A percentile compares a stretch with the other conserved stretches of the same genome.
Conservation (phyloP, 208 protist species). For the Sergeia podlipaevii region DNA sequence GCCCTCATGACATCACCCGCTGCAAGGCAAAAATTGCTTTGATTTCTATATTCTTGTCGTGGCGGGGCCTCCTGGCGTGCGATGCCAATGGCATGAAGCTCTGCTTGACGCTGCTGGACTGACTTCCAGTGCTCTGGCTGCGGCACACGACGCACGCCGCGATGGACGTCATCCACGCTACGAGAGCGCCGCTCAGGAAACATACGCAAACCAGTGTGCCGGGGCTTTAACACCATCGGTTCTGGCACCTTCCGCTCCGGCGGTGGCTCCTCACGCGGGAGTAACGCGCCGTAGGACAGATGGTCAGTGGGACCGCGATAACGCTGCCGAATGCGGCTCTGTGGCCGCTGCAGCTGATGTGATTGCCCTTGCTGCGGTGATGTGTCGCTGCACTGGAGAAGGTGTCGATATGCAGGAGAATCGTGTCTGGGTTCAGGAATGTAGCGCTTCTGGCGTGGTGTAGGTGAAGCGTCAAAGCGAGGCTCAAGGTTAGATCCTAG, state of each 20-base stretch:
- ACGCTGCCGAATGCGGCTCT: background rate
- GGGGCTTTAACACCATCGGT: constrained; percentile 42
- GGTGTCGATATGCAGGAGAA: background rate
- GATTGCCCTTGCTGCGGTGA: background rate
- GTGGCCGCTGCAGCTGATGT: constrained; percentile 2
- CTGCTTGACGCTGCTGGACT: constrained; percentile 34
- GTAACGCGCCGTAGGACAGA: constrained; percentile 40
- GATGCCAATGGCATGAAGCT: constrained; percentile 40
- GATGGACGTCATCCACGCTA: constrained; percentile 26
- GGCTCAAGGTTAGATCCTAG: constrained; percentile 5
- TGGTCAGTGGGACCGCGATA: constrained; percentile 7
- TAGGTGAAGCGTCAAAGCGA: constrained; percentile 2
- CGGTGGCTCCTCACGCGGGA: constrained; percentile 36
- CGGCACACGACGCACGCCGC: constrained; percentile 57
- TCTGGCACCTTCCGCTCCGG: constrained; percentile 35
- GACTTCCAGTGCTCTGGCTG: constrained; percentile 56
- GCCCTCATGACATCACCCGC: too few relatives aligned
- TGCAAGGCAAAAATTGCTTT: constrained; percentile 33
- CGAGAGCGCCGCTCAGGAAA: constrained; percentile 31
- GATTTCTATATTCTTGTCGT: constrained; percentile 25
- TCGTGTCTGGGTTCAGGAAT: constrained; percentile 15
- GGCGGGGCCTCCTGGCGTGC: constrained; percentile 8
- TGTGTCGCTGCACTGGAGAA: too few relatives aligned
- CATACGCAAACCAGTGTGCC: constrained; percentile 36
- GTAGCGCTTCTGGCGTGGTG: constrained; percentile 29